Percentiles rank a stretch among this genome's conserved stretches.
phyloP scores from a whole-genome alignment of 306 rosid genomes.

The Coriaria nepalensis region DNA sequence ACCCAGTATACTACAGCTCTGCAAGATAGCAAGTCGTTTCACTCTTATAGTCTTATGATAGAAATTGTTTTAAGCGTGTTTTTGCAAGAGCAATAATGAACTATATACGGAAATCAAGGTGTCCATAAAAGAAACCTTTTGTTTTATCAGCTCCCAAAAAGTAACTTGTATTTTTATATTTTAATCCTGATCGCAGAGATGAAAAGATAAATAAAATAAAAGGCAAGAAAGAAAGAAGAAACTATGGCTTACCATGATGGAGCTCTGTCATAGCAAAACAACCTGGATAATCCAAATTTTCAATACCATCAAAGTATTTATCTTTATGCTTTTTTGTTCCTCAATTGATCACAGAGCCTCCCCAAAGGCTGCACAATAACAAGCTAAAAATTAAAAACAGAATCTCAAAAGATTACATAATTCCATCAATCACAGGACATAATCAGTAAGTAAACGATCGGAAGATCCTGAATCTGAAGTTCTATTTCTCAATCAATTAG shows the following conservation, averaged over 20 bases:
- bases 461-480: not conserved
- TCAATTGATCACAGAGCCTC: conserved; percentile 78
- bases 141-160: too few relatives aligned
- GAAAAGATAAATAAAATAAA: not conserved
- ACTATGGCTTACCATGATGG: conserved; percentile 55
- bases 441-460: not conserved
- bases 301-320: conserved; percentile 77
- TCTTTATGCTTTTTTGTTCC: conserved; percentile 91
- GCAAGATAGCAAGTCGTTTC: too few relatives aligned
- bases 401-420: not conserved
- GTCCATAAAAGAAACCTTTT: too few relatives aligned
- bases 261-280: conserved; percentile 98
- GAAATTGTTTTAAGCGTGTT: too few relatives aligned
- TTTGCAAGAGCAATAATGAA: too few relatives aligned
- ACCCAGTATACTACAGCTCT: too few relatives aligned
- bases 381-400: not conserved
- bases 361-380: conserved; percentile 66
- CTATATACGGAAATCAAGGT: too few relatives aligned
- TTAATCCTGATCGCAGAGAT: too few relatives aligned
- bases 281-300: conserved; percentile 72
- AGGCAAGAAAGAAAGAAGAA: conserved; percentile 1
- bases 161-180: too few relatives aligned
- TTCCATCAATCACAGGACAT: not conserved
- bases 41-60: too few relatives aligned
- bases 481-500: too few relatives aligned